These are phyloP conservation scores for Quercus rubra DNA, from an alignment of 306 rosid genomes.

Conservation along the genomic window DNA sequence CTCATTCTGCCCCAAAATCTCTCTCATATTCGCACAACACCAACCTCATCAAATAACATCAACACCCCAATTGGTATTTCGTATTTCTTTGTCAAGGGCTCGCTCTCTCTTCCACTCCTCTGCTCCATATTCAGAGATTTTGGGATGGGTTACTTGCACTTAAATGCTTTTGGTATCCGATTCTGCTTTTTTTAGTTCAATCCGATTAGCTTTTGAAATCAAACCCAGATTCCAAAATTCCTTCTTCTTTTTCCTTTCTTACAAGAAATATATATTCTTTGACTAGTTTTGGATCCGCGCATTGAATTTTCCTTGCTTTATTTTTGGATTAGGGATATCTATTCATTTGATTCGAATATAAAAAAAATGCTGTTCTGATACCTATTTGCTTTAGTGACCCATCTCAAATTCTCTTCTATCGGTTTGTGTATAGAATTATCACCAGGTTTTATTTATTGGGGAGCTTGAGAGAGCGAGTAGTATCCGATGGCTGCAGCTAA, in stretches of 20 bases:
- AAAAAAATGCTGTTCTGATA: too few species aligned
- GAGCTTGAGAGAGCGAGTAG: slow-evolving; percentile 47
- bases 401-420: slow-evolving; percentile 16
- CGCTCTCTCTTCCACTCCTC: slow-evolving; percentile 21
- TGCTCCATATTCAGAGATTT: neutral
- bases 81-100: slow-evolving; percentile 6
- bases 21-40: neutral
- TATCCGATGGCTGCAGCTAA: slow-evolving; percentile 45
- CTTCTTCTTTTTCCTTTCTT: slow-evolving; percentile 2
- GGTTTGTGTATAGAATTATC: neutral
- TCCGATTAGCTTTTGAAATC: slow-evolving; percentile 33
- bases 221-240: slow-evolving; percentile 27
- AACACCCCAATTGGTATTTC: slow-evolving; percentile 2
- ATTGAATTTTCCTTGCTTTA: neutral
- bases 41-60: neutral
- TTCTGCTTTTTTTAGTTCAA: slow-evolving; percentile 57
- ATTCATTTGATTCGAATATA: neutral
- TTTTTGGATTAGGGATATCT: neutral
- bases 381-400: slow-evolving; percentile 18
- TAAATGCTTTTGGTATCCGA: slow-evolving; percentile 32
- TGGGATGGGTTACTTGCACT: slow-evolving; percentile 40
- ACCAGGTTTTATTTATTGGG: neutral
- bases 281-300: slow-evolving; percentile 28
- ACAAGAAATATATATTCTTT: neutral
- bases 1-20: neutral